These are phyloP conservation scores for Protostelium mycophagum DNA, from an alignment of 78 protist species.

Conservation along the genomic window DNA sequence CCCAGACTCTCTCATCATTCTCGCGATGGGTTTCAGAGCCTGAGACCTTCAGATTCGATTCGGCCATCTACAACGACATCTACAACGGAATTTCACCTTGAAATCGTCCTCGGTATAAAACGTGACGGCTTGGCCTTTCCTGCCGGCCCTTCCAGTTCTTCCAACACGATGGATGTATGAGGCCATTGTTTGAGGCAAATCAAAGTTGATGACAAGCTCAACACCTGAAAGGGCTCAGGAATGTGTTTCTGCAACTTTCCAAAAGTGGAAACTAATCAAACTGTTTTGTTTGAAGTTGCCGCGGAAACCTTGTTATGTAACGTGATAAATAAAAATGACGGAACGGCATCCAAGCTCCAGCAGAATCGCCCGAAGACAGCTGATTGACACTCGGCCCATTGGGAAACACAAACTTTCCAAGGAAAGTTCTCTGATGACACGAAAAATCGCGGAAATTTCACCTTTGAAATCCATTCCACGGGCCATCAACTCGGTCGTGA, in stretches of 20 bases:
- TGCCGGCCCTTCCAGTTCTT: slow-evolving; percentile 94
- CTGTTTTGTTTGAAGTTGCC: too few relatives aligned
- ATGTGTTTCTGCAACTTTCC: too few relatives aligned
- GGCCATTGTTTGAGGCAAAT: slow-evolving; percentile 81
- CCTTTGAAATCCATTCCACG: slow-evolving; percentile 96
- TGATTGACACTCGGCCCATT: too few relatives aligned
- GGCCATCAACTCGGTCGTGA: slow-evolving; percentile 92
- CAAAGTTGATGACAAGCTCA: slow-evolving; percentile 86
- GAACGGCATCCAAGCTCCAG: too few relatives aligned
- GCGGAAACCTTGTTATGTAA: too few relatives aligned
- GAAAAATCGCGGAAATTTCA: too few relatives aligned
- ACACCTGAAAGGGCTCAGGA: slow-evolving; percentile 52
- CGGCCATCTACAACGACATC: too few relatives aligned
- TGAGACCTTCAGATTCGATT: too few relatives aligned
- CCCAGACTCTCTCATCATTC: background rate
- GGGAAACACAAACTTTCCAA: background rate
- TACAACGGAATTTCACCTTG: too few relatives aligned
- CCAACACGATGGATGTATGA: slow-evolving; percentile 78
- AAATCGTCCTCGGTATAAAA: slow-evolving; percentile 76
- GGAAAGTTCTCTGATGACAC: background rate
- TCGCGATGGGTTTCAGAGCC: background rate
- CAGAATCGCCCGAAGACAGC: too few relatives aligned
- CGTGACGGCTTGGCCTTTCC: slow-evolving; percentile 84
- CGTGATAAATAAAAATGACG: too few relatives aligned
- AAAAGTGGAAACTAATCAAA: too few relatives aligned